Evolutionary conservation across 129 eudicot genomes (phyloP).

Genomic region (Pseudognaphalium luteoalbum): DNA sequence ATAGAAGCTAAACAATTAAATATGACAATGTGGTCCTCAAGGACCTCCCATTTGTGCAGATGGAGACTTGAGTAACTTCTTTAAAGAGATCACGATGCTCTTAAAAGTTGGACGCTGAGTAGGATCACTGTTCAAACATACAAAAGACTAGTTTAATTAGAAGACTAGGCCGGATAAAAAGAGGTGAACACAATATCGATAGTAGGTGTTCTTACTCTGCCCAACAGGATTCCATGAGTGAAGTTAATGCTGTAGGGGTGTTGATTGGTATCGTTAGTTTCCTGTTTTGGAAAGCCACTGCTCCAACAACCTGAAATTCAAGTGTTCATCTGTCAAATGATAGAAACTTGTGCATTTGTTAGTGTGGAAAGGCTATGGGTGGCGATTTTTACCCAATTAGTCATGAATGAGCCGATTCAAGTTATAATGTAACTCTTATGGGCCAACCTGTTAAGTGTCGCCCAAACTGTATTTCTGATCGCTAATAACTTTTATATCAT

Average conservation of each 20-base stretch:
- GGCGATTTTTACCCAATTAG: not conserved
- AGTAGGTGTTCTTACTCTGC: constrained; percentile 63
- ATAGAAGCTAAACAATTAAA: constrained; percentile 19
- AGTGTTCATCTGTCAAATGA: constrained; percentile 12
- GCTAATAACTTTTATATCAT: not conserved
- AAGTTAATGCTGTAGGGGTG: constrained; percentile 61
- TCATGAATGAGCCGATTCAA: not conserved
- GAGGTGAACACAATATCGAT: not conserved
- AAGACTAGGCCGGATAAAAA: constrained; percentile 4
- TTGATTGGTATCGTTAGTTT: constrained; percentile 76
- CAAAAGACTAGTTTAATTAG: not conserved
- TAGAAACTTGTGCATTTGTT: constrained; percentile 4
- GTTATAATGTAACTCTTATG: not conserved
- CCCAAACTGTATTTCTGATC: not conserved
- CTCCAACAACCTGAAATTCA: constrained; percentile 83
- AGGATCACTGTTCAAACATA: constrained; percentile 64
- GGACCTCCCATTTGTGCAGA: constrained; percentile 62
- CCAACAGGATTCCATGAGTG: constrained; percentile 96
- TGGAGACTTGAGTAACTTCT: constrained; percentile 85
- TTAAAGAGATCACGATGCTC: constrained; percentile 66
- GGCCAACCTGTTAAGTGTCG: not conserved
- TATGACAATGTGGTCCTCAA: constrained; percentile 29
- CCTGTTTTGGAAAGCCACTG: constrained; percentile 94
- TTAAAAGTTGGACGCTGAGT: constrained; percentile 66
- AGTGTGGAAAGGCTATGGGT: not conserved